Percentiles rank a stretch among this genome's conserved stretches.
Conservation (phyloP, 2,329 filamentous ascomycete genomes). For the Ophiostoma tasmaniense region DNA sequence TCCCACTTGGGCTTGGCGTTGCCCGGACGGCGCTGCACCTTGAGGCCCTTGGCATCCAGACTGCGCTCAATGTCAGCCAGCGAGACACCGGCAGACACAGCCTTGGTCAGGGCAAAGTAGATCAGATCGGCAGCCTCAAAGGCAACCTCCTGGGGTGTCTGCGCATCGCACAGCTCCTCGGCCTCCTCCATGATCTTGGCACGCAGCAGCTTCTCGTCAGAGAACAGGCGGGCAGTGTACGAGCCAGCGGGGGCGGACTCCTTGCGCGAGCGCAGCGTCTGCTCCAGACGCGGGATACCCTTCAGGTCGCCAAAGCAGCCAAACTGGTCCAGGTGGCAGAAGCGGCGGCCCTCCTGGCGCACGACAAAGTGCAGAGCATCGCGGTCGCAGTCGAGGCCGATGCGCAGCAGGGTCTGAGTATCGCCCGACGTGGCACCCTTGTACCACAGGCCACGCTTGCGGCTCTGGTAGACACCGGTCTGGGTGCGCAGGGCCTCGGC, state of each 20-base stretch:
- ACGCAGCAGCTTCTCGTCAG: slow-evolving; percentile 76
- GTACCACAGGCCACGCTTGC: slow-evolving; percentile 91
- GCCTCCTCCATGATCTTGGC: slow-evolving; percentile 99
- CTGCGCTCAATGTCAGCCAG: slow-evolving; percentile 86
- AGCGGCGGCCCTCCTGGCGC: slow-evolving; percentile 75
- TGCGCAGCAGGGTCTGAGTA: slow-evolving; percentile 76
- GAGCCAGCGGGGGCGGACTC: slow-evolving; percentile 76
- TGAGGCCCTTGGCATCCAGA: slow-evolving; percentile 87
- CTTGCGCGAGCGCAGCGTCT: slow-evolving; percentile 77
- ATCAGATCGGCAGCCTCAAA: slow-evolving; percentile 93
- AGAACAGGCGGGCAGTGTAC: slow-evolving; percentile 89
- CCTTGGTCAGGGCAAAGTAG: slow-evolving; percentile 92
- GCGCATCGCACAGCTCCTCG: slow-evolving; percentile 84
- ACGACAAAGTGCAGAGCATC: slow-evolving; percentile 89
- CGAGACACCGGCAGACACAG: slow-evolving; percentile 72
- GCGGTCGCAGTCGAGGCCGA: slow-evolving; percentile 85
- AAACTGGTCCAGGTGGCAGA: slow-evolving; percentile 87
- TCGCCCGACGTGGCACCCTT: slow-evolving; percentile 94
- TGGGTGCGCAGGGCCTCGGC: slow-evolving; percentile 72
- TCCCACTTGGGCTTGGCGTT: slow-evolving; percentile 93
- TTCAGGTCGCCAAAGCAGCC: slow-evolving; percentile 83
- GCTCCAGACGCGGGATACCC: slow-evolving; percentile 76
- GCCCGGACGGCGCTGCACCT: slow-evolving; percentile 86
- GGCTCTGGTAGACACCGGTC: slow-evolving; percentile 85
- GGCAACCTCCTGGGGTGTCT: slow-evolving; percentile 58